Evolutionary conservation across 202 grass and related monocot genomes (phyloP).

Genomic region (Zoysia matrella): DNA sequence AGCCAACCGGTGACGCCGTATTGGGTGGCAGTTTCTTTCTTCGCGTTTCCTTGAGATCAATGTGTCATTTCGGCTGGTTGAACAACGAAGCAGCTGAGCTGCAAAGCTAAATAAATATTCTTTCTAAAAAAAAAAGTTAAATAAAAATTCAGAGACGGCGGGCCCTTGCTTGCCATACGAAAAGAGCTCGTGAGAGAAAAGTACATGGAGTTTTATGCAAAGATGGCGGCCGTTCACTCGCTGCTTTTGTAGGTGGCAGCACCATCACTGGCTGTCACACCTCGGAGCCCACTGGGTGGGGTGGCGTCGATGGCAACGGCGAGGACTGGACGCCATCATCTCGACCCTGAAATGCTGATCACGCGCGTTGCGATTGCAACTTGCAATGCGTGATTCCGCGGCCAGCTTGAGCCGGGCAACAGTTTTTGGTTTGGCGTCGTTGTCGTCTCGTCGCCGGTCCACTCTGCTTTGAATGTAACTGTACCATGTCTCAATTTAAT

Average conservation of each 20-base stretch:
- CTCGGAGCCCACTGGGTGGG: not conserved
- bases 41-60: too few relatives aligned
- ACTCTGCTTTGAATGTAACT: not conserved
- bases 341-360: not conserved
- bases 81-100: conserved; percentile 3
- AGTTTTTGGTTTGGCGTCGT: not conserved
- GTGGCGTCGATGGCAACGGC: too few relatives aligned
- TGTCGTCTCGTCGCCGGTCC: not conserved
- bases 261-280: too few relatives aligned
- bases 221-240: not conserved
- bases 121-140: too few relatives aligned
- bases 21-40: too few relatives aligned
- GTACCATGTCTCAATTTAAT: too few relatives aligned
- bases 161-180: not conserved
- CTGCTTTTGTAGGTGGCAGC: not conserved
- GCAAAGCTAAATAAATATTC: not conserved
- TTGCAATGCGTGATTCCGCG: conserved; percentile 1
- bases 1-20: too few relatives aligned
- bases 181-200: not conserved
- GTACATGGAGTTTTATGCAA: not conserved
- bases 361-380: not conserved
- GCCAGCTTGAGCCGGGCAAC: not conserved
- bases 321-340: conserved; percentile 14
- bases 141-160: not conserved
- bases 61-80: not conserved